Base-by-base conservation (phyloP, 2,329 filamentous ascomycete genomes). In the Knoxdaviesia capensis region DNA sequence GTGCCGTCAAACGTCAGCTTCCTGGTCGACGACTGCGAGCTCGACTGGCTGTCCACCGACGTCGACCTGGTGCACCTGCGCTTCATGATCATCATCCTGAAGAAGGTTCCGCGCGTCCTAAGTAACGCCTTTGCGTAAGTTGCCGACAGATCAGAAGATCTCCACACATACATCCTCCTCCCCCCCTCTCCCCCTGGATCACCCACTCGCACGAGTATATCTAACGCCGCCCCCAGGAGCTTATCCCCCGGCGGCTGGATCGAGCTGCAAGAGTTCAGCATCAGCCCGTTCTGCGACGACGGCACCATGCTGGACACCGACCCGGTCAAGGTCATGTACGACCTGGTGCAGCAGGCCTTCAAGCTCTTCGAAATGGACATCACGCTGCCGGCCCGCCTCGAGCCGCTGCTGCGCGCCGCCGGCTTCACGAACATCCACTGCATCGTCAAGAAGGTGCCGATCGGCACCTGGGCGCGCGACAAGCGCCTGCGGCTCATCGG, bases 1-100 rank as follows among this genome's bases (percentile, higher is more conserved):
- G 61, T 77, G 8, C 74, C 73, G 10, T 63, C 68, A 7, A 78
- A 78, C 50, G 62, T 72, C n/a, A 62, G 61, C 6, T 77, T 77
- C 56, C 59, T 75, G 44, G 64, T 80, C 7, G 74, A 79, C 49
- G 74, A 79, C 50, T 65, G 67, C 41, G 71, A 77, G 47, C 61
- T 68, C 39, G 44, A 69, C 6, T 80, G 75, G 75, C 47, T 57
- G 5, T 58, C 30, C 40, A 55, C 60, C 4, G 58, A 66, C 42
- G 75, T 70, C 50, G 72, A 77, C 52, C 64, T 69, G 47, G 65
- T 77, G 1, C 64, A 63, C 60, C 68, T 63, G 50, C 63, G 56
- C 49, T 65, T 51, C 50, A 66, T 59, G 60, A 71, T 61, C 49
- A 60, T 48, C 30, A 61, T 65, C 31, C 61, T 80, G 36, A 56